Evolutionary conservation across 192 early-diverging fungal species (phyloP), one percentile per base, ranked within the genome.

Genomic region (Spinellus fusiger): DNA sequence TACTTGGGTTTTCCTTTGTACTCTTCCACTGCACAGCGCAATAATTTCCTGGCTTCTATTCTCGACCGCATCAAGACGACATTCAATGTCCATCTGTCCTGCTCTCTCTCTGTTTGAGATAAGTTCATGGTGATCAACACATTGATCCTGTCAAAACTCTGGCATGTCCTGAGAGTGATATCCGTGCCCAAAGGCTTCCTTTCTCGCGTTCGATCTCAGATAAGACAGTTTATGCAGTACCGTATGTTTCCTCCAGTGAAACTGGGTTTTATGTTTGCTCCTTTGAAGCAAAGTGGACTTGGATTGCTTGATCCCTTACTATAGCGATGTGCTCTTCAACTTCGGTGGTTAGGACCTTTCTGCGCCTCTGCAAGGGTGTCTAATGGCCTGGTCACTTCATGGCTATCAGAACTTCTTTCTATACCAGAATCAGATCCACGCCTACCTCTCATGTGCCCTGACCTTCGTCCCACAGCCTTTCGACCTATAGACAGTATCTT

Each of bases 1-100:
- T 64, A 64, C 18, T 28, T 55, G 20, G 62, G 62, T 20, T 64
- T 40, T 32, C 53, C 62, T n/a, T 31, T 55, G 13, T 54, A 27
- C n/a, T 64, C 31, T n/a, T 47, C 52, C 18, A 44, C 37, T 18
- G 10, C 52, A 18, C 50, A 54, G 47, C 32, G 52, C 10, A 37
- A 32, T 50, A 27, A 29, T n/a, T 26, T 32, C 26, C 46, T 44
- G 27, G 15, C 25, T 0, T 18, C 2, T 20, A 40, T 54, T n/a
- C 37, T 31, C 29, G 25, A 20, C 16, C 54, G n/a, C 27, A 50
- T 64, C 13, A 23, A 27, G 10, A 15, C 20, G 8, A 23, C 62
- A 7, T 54, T 9, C 2, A 5, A 55, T 13, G 23, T 47, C n/a
- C 53, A 54, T 28, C 16, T 7, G 9, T n/a, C 18, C 8, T 55